Percentiles rank a stretch among this genome's conserved stretches.
phyloP scores from a whole-genome alignment of 768 basidiomycete genomes.

The Rhizopogon salebrosus region DNA sequence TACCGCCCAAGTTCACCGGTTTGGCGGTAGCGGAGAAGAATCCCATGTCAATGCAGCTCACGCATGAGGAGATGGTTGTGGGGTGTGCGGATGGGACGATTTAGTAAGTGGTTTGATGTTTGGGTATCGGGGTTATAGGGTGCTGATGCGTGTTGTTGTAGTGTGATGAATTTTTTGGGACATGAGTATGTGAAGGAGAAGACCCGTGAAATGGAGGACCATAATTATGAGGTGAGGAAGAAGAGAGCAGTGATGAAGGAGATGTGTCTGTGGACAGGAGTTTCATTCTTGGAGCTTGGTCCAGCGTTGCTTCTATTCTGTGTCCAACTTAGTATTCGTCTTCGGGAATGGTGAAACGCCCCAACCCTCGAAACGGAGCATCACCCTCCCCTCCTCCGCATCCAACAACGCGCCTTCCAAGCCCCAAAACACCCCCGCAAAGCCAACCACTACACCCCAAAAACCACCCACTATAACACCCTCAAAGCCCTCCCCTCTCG shows the following conservation, averaged over 20 bases:
- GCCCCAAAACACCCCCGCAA: too few species aligned
- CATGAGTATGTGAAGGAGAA: too few species aligned
- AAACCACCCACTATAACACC: conserved; percentile 17
- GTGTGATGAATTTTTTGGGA: too few species aligned
- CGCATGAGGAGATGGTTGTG: conserved; percentile 89
- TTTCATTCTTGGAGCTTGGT: too few species aligned
- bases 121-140: background rate
- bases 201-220: background rate
- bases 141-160: too few species aligned
- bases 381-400: conserved; percentile 37
- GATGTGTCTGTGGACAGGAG: too few species aligned
- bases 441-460: conserved; percentile 15
- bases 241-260: background rate
- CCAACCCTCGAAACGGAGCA: background rate
- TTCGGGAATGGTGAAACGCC: background rate
- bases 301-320: background rate
- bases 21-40: too few species aligned
- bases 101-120: conserved; percentile 51
- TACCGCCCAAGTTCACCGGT: too few species aligned
- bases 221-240: too few species aligned
- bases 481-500: conserved; percentile 10
- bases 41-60: conserved; percentile 86
- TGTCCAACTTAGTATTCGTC: background rate
- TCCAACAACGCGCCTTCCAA: conserved; percentile 27
- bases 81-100: conserved; percentile 90